Conservation (phyloP, 2,329 filamentous ascomycete species). For the Nemania sp. region DNA sequence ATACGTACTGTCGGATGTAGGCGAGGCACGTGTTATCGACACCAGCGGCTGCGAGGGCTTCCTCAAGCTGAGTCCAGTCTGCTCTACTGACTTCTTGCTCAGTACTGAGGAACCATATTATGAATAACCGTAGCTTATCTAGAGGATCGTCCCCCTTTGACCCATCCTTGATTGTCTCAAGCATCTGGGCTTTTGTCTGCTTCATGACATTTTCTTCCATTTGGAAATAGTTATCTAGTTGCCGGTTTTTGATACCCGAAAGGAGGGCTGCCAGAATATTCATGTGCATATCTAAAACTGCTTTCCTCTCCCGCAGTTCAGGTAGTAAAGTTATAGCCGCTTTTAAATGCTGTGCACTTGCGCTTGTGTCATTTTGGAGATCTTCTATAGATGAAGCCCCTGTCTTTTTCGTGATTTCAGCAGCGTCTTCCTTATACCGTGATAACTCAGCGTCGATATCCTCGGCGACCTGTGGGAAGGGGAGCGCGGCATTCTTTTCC, state of each 20-base stretch:
- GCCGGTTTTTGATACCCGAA: conserved; percentile 86
- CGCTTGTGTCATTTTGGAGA: conserved; percentile 83
- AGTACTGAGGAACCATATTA: conserved; percentile 96
- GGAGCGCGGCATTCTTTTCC: conserved; percentile 85
- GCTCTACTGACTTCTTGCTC: conserved; percentile 82
- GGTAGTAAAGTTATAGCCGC: conserved; percentile 91
- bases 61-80: conserved; percentile 85
- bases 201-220: conserved; percentile 91
- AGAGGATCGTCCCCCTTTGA: conserved; percentile 81
- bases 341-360: conserved; percentile 92
- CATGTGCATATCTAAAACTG: conserved; percentile 98
- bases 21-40: conserved; percentile 76
- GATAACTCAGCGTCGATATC: conserved; percentile 93
- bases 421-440: conserved; percentile 93
- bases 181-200: conserved; percentile 83
- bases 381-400: conserved; percentile 92
- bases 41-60: conserved; percentile 75
- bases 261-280: conserved; percentile 83
- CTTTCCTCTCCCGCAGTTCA: conserved; percentile 88
- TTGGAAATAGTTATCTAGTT: conserved; percentile 95
- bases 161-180: conserved; percentile 80
- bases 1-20: conserved; percentile 79
- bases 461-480: conserved; percentile 94
- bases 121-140: conserved; percentile 91
- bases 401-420: conserved; percentile 92